Evolutionary conservation across 371 early-diverging fungal genomes (phyloP).

Genomic region (Blakeslea trispora): DNA sequence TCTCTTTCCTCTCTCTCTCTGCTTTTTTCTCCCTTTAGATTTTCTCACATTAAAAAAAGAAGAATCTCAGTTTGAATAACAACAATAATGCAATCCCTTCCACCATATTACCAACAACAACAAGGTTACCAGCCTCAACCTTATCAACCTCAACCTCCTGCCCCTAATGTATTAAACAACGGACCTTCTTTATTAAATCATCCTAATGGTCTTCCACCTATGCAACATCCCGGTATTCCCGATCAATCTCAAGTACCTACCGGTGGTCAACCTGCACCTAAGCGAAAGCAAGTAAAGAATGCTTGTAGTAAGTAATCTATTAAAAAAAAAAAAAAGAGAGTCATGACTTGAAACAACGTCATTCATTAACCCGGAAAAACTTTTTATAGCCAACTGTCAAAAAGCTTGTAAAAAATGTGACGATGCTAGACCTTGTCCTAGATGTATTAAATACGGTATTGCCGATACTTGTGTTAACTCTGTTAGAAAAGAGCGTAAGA

Average conservation of each 20-base stretch:
- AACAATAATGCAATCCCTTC: conserved; percentile 36
- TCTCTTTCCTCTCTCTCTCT: too few species aligned
- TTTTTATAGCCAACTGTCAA: conserved; percentile 77
- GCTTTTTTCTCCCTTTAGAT: conserved; percentile 6
- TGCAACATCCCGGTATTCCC: conserved; percentile 33
- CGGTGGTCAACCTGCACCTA: conserved; percentile 24
- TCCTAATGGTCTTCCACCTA: conserved; percentile 36
- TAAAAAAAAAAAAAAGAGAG: background rate
- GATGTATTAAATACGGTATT: conserved; percentile 81
- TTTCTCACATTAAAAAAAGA: conserved; percentile 6
- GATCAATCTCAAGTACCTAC: conserved; percentile 21
- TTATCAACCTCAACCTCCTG: conserved; percentile 24
- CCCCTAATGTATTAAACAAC: conserved; percentile 19
- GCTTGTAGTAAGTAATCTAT: conserved; percentile 46
- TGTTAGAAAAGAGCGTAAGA: conserved; percentile 82
- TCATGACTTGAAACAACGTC: background rate
- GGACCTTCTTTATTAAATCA: conserved; percentile 24
- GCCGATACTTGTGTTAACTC: conserved; percentile 80
- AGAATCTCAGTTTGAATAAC: conserved; percentile 13
- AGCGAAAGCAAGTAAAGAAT: conserved; percentile 53
- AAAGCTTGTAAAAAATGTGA: conserved; percentile 95
- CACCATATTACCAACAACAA: conserved; percentile 35
- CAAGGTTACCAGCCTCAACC: conserved; percentile 38
- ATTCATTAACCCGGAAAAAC: background rate
- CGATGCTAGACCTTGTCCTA: conserved; percentile 82